These are phyloP conservation scores for Russula brevipes DNA, from an alignment of 768 basidiomycete genomes.

Conservation along the genomic window DNA sequence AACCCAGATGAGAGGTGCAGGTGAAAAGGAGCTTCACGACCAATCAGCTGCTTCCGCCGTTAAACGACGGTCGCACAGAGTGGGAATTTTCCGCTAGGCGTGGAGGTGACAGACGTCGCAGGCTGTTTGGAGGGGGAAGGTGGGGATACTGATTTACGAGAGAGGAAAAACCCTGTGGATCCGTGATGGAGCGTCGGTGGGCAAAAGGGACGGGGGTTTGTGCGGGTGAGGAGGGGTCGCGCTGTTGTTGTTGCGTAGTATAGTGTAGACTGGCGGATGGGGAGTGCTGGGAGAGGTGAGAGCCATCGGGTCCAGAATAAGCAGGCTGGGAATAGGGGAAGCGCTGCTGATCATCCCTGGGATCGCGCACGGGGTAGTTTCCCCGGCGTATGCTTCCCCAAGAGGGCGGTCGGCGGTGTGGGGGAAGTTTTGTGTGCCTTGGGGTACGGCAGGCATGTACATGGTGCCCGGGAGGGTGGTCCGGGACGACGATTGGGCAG, in stretches of 20 bases:
- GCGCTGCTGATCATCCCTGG: conserved; percentile 48
- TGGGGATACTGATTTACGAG: conserved; percentile 44
- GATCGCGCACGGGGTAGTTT: conserved; percentile 43
- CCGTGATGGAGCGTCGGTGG: conserved; percentile 54
- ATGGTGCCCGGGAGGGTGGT: conserved; percentile 40
- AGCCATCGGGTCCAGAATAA: conserved; percentile 34
- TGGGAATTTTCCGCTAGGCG: conserved; percentile 20
- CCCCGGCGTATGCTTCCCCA: conserved; percentile 39
- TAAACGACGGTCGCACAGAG: conserved; percentile 21
- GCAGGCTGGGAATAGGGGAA: conserved; percentile 49
- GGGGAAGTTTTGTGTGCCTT: conserved; percentile 38
- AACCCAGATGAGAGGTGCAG: neutral
- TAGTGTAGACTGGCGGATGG: conserved; percentile 37
- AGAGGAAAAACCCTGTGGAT: conserved; percentile 46
- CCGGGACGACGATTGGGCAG: conserved; percentile 36
- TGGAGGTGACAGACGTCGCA: conserved; percentile 27
- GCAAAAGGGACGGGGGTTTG: conserved; percentile 47
- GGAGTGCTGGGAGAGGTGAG: conserved; percentile 21
- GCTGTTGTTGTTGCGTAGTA: conserved; percentile 31
- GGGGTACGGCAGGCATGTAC: conserved; percentile 30
- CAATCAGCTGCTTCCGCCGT: conserved; percentile 15
- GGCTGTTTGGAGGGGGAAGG: conserved; percentile 44
- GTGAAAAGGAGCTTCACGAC: neutral
- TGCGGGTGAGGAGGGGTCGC: conserved; percentile 24
- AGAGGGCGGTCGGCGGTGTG: conserved; percentile 50